These are phyloP conservation scores for Crithidia bombi DNA, from an alignment of 208 protist genomes.

Conservation along the genomic window DNA sequence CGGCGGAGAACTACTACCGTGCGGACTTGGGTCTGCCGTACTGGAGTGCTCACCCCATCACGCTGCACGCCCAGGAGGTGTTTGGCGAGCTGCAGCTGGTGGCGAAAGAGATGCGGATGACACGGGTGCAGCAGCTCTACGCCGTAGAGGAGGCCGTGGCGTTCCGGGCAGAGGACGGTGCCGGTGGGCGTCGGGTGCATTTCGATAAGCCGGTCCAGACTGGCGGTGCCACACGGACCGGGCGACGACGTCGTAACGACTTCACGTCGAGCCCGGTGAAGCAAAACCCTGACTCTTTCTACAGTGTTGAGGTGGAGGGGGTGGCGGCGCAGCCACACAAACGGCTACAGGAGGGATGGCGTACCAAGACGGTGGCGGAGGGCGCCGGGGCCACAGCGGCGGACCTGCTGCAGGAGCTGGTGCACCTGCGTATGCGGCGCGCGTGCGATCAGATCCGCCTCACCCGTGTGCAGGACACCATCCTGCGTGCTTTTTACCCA, in stretches of 20 bases:
- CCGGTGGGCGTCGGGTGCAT: conserved; percentile 1
- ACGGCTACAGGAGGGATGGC: conserved; percentile 27
- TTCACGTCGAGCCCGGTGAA: not conserved
- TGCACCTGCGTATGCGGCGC: conserved; percentile 37
- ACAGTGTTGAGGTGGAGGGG: not conserved
- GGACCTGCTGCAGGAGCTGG: conserved; percentile 35
- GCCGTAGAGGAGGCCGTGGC: conserved; percentile 10
- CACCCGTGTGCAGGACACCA: conserved; percentile 2
- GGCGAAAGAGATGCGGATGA: conserved; percentile 36
- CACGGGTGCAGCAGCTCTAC: conserved; percentile 28
- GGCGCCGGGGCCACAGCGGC: conserved; percentile 19
- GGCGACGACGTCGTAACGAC: not conserved
- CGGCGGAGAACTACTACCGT: conserved; percentile 33
- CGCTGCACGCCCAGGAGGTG: conserved; percentile 26
- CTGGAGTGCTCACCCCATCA: conserved; percentile 46
- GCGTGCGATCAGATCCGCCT: conserved; percentile 35
- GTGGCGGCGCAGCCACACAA: not conserved
- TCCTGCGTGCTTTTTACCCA: not conserved
- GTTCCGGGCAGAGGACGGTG: not conserved
- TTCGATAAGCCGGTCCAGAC: not conserved
- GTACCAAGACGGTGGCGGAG: conserved; percentile 12
- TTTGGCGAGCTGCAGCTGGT: conserved; percentile 39
- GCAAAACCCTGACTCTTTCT: conserved; percentile 7
- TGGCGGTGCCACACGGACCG: not conserved
- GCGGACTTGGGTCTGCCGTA: conserved; percentile 37